These are phyloP conservation scores for Tulasnella sp. DNA, from an alignment of 768 basidiomycete genomes.

Conservation along the genomic window DNA sequence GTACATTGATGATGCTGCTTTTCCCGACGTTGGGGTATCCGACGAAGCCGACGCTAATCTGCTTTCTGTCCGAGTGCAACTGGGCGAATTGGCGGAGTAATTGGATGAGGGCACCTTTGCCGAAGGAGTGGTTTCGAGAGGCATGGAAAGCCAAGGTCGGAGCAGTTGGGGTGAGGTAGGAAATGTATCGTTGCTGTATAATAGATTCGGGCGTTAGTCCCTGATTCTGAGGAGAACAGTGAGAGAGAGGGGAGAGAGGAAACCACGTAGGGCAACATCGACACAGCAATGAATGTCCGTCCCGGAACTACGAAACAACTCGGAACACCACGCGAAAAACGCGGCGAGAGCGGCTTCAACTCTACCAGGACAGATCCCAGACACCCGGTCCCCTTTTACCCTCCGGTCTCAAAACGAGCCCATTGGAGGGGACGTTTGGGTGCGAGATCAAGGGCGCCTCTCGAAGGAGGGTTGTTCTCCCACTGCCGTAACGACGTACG, in stretches of 20 bases:
- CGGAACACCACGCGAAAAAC: background rate
- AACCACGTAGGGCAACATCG: conserved; percentile 24
- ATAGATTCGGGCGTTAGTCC: background rate
- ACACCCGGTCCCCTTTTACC: no score
- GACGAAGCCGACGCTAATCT: conserved; percentile 96
- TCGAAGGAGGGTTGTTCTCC: no score
- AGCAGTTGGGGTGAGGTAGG: conserved; percentile 89
- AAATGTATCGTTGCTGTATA: conserved; percentile 84
- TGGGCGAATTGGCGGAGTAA: conserved; percentile 94
- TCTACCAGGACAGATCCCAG: no score
- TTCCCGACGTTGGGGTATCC: conserved; percentile 99
- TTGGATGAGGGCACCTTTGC: conserved; percentile 97
- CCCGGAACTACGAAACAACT: conserved; percentile 44
- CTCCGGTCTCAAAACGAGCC: no score
- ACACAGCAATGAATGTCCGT: conserved; percentile 38
- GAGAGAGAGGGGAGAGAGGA: conserved; percentile 18
- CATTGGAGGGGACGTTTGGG: no score
- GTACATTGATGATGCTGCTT: conserved; percentile 94
- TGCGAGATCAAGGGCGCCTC: no score
- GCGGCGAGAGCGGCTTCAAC: conserved; percentile 32
- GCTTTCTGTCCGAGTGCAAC: conserved; percentile 97
- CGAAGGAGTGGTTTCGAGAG: conserved; percentile 97
- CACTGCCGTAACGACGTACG: no score
- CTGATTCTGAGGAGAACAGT: background rate
- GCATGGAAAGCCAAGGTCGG: conserved; percentile 99